A percentile compares a stretch with the other conserved stretches of the same genome.
Conservation (phyloP, 176 grass and related monocot species). For the Eleusine indica region DNA sequence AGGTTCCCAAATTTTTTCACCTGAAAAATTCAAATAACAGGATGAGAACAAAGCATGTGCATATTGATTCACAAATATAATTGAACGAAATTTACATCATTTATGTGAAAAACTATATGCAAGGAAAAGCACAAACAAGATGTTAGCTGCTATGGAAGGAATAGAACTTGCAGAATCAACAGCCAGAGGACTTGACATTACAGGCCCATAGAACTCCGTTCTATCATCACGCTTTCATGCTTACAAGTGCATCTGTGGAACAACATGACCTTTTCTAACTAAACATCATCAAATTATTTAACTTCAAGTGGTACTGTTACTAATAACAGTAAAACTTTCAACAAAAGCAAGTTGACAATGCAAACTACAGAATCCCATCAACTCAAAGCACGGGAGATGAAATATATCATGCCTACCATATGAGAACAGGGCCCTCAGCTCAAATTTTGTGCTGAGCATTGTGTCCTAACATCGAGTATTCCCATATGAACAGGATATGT, state of each 20-base stretch:
- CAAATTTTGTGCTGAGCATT: neutral
- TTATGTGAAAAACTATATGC: neutral
- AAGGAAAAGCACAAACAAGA: neutral
- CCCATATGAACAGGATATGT: neutral
- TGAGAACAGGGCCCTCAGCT: neutral
- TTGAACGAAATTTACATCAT: slow-evolving; percentile 16
- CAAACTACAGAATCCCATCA: slow-evolving; percentile 17
- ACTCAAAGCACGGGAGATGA: slow-evolving; percentile 19
- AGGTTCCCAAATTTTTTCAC: slow-evolving; percentile 94
- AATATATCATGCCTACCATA: neutral
- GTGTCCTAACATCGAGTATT: neutral
- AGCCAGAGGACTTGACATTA: neutral
- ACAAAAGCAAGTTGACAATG: slow-evolving; percentile 18
- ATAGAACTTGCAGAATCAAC: slow-evolving; percentile 4
- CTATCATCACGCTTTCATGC: slow-evolving; percentile 1
- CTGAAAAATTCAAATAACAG: slow-evolving; percentile 46
- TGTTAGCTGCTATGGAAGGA: neutral
- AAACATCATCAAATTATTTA: neutral
- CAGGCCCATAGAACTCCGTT: slow-evolving; percentile 1
- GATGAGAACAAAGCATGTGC: slow-evolving; percentile 23
- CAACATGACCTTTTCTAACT: neutral
- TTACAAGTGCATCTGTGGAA: neutral
- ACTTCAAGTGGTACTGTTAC: neutral
- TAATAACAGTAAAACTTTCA: neutral
- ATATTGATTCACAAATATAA: slow-evolving; percentile 21